Evolutionary conservation across 768 basidiomycete species (phyloP).

Genomic region (Pulveroboletus sp.): DNA sequence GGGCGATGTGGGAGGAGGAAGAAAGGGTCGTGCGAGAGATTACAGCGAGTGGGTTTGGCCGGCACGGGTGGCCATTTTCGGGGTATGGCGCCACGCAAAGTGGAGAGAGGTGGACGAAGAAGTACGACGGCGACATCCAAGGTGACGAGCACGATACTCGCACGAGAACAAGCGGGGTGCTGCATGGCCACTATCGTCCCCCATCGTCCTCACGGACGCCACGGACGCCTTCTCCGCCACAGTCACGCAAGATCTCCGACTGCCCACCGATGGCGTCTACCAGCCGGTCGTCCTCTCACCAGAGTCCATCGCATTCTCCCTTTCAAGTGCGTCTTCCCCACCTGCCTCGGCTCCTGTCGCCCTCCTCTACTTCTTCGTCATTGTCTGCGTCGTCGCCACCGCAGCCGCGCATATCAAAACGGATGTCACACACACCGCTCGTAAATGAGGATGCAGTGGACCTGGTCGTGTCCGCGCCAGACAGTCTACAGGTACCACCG

Average conservation of each 20-base stretch:
- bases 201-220: neutral
- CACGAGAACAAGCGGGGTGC: neutral
- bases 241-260: constrained; percentile 3
- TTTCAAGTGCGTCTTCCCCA: constrained; percentile 1
- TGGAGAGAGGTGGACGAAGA: constrained; percentile 3
- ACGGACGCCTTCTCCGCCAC: constrained; percentile 9
- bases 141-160: constrained; percentile 18
- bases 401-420: constrained; percentile 2
- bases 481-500: constrained; percentile 15
- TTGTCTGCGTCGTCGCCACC: neutral
- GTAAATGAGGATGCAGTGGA: constrained; percentile 74
- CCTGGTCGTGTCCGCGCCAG: constrained; percentile 51
- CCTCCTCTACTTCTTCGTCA: neutral
- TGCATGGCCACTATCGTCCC: neutral
- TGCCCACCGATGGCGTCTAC: constrained; percentile 5
- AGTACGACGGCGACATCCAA: constrained; percentile 7
- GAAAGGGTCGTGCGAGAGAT: constrained; percentile 27
- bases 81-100: constrained; percentile 28
- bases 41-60: constrained; percentile 3
- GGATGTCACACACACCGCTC: constrained; percentile 16
- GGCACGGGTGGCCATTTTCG: neutral
- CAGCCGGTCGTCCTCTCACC: constrained; percentile 10
- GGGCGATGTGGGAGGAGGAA: constrained; percentile 29
- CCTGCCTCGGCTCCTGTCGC: constrained; percentile 8
- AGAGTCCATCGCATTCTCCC: constrained; percentile 2